Evolutionary conservation across 176 grass and related monocot genomes (phyloP).

Genomic region (Oryza rufipogon): DNA sequence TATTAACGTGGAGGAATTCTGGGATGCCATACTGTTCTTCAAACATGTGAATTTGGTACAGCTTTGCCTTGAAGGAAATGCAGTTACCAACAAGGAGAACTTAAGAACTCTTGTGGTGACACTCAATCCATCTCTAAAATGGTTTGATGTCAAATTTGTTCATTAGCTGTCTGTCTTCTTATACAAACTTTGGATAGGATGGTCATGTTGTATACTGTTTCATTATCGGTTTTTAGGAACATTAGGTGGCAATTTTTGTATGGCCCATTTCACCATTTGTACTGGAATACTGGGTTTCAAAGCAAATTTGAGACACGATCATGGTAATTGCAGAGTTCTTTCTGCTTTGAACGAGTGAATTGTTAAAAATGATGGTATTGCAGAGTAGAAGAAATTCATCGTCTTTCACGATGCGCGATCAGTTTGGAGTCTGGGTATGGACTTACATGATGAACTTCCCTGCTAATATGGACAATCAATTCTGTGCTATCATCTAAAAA

Average conservation of each 20-base stretch:
- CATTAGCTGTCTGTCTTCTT: slow-evolving; percentile 32
- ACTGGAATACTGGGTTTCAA: neutral
- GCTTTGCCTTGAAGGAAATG: slow-evolving; percentile 77
- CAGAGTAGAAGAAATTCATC: neutral
- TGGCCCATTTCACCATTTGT: slow-evolving; percentile 6
- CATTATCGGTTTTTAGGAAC: neutral
- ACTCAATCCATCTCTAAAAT: slow-evolving; percentile 63
- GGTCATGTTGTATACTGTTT: slow-evolving; percentile 13
- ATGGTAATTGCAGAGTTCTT: slow-evolving; percentile 14
- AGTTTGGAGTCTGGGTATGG: neutral
- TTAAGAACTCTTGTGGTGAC: slow-evolving; percentile 49
- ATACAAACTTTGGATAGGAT: slow-evolving; percentile 17
- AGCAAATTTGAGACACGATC: slow-evolving; percentile 1
- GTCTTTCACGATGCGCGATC: neutral
- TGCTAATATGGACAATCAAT: neutral
- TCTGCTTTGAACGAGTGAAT: neutral
- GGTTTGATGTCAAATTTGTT: slow-evolving; percentile 53
- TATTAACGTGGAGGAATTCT: slow-evolving; percentile 51
- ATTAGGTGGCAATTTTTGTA: slow-evolving; percentile 3
- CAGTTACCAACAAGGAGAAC: slow-evolving; percentile 45
- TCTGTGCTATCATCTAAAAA: neutral
- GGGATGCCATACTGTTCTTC: slow-evolving; percentile 74
- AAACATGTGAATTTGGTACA: slow-evolving; percentile 56
- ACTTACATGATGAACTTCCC: neutral
- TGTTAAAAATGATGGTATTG: neutral